Base-by-base conservation (phyloP, 163 green algal species). In the Scenedesmus sp. region DNA sequence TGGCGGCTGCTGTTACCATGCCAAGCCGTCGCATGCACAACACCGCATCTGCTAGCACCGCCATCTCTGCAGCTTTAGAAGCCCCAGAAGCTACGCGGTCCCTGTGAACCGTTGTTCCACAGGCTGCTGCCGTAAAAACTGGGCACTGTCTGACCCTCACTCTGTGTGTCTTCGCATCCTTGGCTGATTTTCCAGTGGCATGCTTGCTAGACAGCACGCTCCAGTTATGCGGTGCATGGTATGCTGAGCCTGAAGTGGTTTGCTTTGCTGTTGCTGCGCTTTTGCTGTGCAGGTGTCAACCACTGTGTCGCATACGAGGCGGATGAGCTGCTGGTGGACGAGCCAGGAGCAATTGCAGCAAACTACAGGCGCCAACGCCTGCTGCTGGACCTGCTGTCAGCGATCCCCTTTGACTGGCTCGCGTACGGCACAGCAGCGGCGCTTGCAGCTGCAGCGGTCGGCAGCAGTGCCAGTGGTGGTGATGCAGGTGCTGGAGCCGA, bases 271-370 rank as follows among this genome's bases (percentile, higher is more conserved):
- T 76, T 76, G 7, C 37, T 44, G 7, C 61, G 3, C 22, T 37
- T 10, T 70, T 44, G 24, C 44, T 44, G 10, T 35, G 88, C 61
- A 92, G 88, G 33, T 33, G 88, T 89, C 0, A 84, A 16, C 10
- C 88, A 88, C 56, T 65, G 49, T 49, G 88, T 92, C 1, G 88
- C 88, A 18, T 85, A 81, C 40, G 88, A 92, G 49, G 59, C 76
- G 24, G 88, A 92, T 83, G 88, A 92, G 56, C 18, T 89, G n/a
- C 46, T 92, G 0, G 51, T 92, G 4, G 88, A 92, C 40, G 70
- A 85, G 22, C 81, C 65, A 18, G 46, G 51, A 35, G 68, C 82
- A 12, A 88, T 89, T 59, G 81, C 81, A 80, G 78, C 53, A 30
- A 91, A 91, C 79, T 91, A 91, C 56, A 61, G 81, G 9, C 51